Conservation (phyloP, 176 grass and related monocot species). For the Phyllostachys edulis region DNA sequence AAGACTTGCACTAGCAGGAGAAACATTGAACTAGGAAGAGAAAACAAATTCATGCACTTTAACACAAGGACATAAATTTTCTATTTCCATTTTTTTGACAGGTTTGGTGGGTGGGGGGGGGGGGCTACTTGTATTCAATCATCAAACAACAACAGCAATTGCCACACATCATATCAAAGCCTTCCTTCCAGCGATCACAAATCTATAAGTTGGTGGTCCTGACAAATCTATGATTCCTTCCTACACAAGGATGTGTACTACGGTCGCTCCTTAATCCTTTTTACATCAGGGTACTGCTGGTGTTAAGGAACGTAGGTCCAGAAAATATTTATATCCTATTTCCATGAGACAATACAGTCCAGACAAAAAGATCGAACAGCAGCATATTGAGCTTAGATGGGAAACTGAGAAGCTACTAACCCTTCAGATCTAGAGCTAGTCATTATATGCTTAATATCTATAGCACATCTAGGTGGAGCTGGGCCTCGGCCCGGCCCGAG, state of each 20-base stretch:
- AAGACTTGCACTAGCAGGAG: not conserved
- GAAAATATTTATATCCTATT: not conserved
- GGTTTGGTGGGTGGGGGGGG: no score
- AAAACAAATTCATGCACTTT: not conserved
- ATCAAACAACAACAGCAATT: not conserved
- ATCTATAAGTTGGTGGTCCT: not conserved
- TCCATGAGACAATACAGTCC: slow-evolving; percentile 3
- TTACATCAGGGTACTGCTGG: not conserved
- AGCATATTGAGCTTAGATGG: not conserved
- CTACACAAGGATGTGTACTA: not conserved
- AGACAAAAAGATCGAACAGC: not conserved
- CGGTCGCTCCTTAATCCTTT: not conserved
- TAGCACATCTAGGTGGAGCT: not conserved
- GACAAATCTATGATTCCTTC: not conserved
- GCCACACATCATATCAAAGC: not conserved
- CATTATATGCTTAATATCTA: no score
- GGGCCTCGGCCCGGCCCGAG: no score
- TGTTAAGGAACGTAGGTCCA: not conserved
- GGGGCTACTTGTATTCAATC: not conserved
- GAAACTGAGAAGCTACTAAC: not conserved
- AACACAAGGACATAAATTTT: not conserved
- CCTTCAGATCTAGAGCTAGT: not conserved
- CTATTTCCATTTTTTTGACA: not conserved
- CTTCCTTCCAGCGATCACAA: not conserved
- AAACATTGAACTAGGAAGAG: slow-evolving; percentile 15